Base-by-base conservation (phyloP, 2,329 filamentous ascomycete genomes). In the Endoconidiophora polonica region DNA sequence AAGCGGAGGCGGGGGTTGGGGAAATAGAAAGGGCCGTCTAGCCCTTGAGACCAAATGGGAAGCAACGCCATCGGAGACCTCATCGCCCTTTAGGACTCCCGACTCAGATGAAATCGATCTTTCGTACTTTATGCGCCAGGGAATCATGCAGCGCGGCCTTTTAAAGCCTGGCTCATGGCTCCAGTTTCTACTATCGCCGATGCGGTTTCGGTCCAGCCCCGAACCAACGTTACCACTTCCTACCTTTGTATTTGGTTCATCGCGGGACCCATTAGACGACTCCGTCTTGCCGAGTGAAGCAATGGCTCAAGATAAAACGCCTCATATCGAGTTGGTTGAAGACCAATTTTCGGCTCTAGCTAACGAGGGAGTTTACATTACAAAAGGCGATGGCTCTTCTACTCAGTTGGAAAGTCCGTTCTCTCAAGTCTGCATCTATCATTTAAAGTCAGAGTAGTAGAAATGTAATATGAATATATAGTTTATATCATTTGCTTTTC, bases 1-100 rank as follows among this genome's bases (percentile, higher is more conserved):
- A 55, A 87, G 83, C 58, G 86, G 86, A 3, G 86, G 86, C 43
- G 86, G 86, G 40, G 86, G 86, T 18, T 93, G 86, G 86, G 86
- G 86, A 14, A 69, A 74, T 50, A 91, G 90, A 61, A 78, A 82
- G 57, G 86, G 86, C 0, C 66, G 93, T 0, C 66, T 93, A 2
- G 86, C 85, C 4, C 69, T 93, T 3, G 85, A 91, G 58, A 83
- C 86, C 24, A 52, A 50, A 10, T 56, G 55, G 55, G 20, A 50
- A 29, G 46, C 47, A 22, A 29, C 52, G 18, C 48, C 39, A 46
- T 59, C 53, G 26, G 50, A 54, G n/a, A 48, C 49, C 37, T 46
- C 46, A 4, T 46, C 41, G 12, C 47, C 37, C 45, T 66, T 44
- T 29, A 12, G 33, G 10, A 38, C 26, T 16, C 56, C 59, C 22